A percentile compares a stretch with the other conserved stretches of the same genome.
These are phyloP conservation scores for Nemania abortiva DNA, from an alignment of 2,329 filamentous ascomycete species.

Conservation along the genomic window DNA sequence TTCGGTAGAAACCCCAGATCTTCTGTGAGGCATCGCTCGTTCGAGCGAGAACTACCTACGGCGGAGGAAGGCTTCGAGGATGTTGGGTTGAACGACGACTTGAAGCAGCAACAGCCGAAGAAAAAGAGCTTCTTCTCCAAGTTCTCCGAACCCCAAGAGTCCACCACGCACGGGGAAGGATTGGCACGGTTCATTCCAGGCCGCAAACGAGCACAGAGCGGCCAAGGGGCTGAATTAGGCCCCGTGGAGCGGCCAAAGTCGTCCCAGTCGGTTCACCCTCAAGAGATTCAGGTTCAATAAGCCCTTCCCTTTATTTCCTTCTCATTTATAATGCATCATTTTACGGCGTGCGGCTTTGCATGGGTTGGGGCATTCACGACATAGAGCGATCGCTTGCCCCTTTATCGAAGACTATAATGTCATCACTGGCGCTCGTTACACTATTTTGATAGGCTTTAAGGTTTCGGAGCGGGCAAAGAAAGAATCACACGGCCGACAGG, in stretches of 20 bases:
- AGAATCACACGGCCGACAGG: conserved; percentile 21
- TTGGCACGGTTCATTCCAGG: conserved; percentile 53
- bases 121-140: conserved; percentile 85
- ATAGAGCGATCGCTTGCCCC: conserved; percentile 47
- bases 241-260: conserved; percentile 51
- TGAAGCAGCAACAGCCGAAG: conserved; percentile 69
- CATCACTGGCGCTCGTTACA: conserved; percentile 37
- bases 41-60: conserved; percentile 72
- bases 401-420: conserved; percentile 22
- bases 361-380: conserved; percentile 42
- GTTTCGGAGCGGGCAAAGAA: conserved; percentile 15
- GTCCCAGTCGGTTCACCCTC: conserved; percentile 44
- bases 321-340: conserved; percentile 43
- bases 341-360: conserved; percentile 42
- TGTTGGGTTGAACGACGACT: conserved; percentile 85
- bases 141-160: conserved; percentile 72
- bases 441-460: conserved; percentile 18
- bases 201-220: conserved; percentile 52
- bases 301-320: conserved; percentile 1
- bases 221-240: conserved; percentile 51
- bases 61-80: conserved; percentile 90
- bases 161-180: conserved; percentile 44
- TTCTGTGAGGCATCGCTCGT: conserved; percentile 67
- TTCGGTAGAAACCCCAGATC: conserved; percentile 72
- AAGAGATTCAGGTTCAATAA: conserved; percentile 49